phyloP scores from a whole-genome alignment of 805 yeast genomes.

The Spathaspora hagerdaliae region DNA sequence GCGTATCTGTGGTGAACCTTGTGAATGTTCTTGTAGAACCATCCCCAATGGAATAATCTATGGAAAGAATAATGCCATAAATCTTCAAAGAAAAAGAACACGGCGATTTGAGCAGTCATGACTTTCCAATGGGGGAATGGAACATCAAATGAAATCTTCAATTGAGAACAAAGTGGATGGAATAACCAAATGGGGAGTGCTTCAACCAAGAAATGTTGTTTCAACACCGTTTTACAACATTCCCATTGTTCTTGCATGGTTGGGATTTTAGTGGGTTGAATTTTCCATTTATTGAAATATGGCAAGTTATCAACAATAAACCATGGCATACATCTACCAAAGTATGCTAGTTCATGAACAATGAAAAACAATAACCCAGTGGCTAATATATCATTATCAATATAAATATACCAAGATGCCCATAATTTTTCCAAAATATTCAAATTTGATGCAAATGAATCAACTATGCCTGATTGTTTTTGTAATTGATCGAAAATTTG shows the following conservation, averaged over 20 bases:
- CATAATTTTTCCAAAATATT: slow-evolving; percentile 60
- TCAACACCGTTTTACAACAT: slow-evolving; percentile 79
- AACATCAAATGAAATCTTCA: slow-evolving; percentile 74
- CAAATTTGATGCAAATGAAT: slow-evolving; percentile 15
- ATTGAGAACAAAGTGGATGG: slow-evolving; percentile 82
- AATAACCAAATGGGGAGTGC: slow-evolving; percentile 96
- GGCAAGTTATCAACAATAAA: slow-evolving; percentile 80
- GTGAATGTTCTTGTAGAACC: slow-evolving; percentile 88
- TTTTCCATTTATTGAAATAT: slow-evolving; percentile 79
- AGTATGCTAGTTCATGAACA: slow-evolving; percentile 85
- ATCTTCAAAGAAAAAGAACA: slow-evolving; percentile 86
- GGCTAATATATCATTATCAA: slow-evolving; percentile 85
- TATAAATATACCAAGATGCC: slow-evolving; percentile 85
- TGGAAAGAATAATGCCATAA: slow-evolving; percentile 97
- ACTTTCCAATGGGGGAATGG: slow-evolving; percentile 75
- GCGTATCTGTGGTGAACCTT: slow-evolving; percentile 98
- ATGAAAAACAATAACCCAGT: slow-evolving; percentile 83
- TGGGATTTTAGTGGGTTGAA: slow-evolving; percentile 84
- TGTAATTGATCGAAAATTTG: slow-evolving; percentile 3
- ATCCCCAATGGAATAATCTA: slow-evolving; percentile 82
- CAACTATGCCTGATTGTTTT: not conserved
- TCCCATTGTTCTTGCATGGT: slow-evolving; percentile 85
- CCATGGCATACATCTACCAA: slow-evolving; percentile 94
- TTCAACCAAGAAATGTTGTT: slow-evolving; percentile 88
- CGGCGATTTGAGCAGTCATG: slow-evolving; percentile 60